Evolutionary conservation across 225 moss, liverwort and hornwort genomes (phyloP), one percentile per base, ranked within the genome.

Genomic region (Polytrichum formosum): DNA sequence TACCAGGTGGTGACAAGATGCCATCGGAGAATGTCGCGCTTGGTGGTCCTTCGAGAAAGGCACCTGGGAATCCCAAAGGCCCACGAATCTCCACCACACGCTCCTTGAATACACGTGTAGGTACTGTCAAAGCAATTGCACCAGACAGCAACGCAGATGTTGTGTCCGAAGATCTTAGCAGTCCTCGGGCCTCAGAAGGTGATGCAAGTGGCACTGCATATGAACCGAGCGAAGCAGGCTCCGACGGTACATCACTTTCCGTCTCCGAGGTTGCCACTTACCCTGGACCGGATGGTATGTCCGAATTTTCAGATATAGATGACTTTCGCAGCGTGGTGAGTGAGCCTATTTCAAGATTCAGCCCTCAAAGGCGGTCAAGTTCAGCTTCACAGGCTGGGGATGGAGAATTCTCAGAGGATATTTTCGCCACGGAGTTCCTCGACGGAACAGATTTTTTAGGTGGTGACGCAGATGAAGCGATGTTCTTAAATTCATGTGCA

Each of bases 221-320:
- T 25, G 83, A 76, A 55, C 73, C 67, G 18, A 83, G 84, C 63
- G 84, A 85, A 30, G 70, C 71, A 65, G 82, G 79, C 64, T 77
- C 77, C 6, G 80, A 82, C 23, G 20, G 23, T 65, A 70, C 37
- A 1, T 74, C 80, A 19, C 67, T 70, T 67, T 72, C 77, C 21
- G 63, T 77, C 26, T 86, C 86, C 21, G 86, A 86, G 64, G 54
- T 80, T 46, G 80, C 82, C 0, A 75, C 82, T 53, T 82, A 83
- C 30, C 80, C 77, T 37, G 80, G 80, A 56, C 82, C 79, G 18
- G 82, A 85, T 54, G 77, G 77, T 20, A 26, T 72, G 30, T 85
- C 85, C 1, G 80, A 83, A 55, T 77, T 82, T 65, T 86, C 82
- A 61, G 86, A 82, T 65, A 77, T 75, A 20, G 86, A 86, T 56